Conservation (phyloP, 805 yeast species). For the Candida endomychidarum region DNA sequence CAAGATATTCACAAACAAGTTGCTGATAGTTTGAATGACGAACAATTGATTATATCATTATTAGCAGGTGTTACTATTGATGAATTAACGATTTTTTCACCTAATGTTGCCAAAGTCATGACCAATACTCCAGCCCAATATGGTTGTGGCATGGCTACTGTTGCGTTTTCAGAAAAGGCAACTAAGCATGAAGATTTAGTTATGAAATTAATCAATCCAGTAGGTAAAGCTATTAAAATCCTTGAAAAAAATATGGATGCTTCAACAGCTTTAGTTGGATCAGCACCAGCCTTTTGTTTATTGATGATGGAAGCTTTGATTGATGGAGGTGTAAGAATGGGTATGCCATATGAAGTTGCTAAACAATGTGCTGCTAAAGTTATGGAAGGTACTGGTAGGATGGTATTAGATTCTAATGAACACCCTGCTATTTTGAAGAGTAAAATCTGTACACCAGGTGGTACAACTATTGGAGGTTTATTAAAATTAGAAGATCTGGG, state of each 20-base stretch:
- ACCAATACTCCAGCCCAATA: slow-evolving; percentile 95
- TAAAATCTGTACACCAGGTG: slow-evolving; percentile 95
- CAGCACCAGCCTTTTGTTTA: slow-evolving; percentile 94
- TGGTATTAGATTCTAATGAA: slow-evolving; percentile 77
- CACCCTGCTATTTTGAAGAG: slow-evolving; percentile 89
- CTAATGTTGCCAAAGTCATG: slow-evolving; percentile 85
- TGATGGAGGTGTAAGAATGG: slow-evolving; percentile 94
- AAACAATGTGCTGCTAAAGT: slow-evolving; percentile 89
- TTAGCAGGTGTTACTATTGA: slow-evolving; percentile 91
- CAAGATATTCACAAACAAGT: slow-evolving; percentile 58
- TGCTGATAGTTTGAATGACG: slow-evolving; percentile 44
- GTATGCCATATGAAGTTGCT: slow-evolving; percentile 83
- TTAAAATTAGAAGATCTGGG: slow-evolving; percentile 90
- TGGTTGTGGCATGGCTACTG: slow-evolving; percentile 92
- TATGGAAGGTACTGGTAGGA: slow-evolving; percentile 88
- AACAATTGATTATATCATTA: slow-evolving; percentile 69
- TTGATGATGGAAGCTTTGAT: slow-evolving; percentile 87
- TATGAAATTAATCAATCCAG: slow-evolving; percentile 56
- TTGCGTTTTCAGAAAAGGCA: slow-evolving; percentile 65
- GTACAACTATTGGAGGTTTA: slow-evolving; percentile 95
- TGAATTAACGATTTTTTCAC: slow-evolving; percentile 55
- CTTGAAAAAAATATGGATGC: slow-evolving; percentile 96
- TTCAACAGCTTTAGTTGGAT: slow-evolving; percentile 91
- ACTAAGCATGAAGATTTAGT: slow-evolving; percentile 44
- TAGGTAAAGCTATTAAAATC: slow-evolving; percentile 64